Evolutionary conservation across 306 rosid genomes (phyloP), one percentile per base, ranked within the genome.

Genomic region (Ceratonia siliqua): DNA sequence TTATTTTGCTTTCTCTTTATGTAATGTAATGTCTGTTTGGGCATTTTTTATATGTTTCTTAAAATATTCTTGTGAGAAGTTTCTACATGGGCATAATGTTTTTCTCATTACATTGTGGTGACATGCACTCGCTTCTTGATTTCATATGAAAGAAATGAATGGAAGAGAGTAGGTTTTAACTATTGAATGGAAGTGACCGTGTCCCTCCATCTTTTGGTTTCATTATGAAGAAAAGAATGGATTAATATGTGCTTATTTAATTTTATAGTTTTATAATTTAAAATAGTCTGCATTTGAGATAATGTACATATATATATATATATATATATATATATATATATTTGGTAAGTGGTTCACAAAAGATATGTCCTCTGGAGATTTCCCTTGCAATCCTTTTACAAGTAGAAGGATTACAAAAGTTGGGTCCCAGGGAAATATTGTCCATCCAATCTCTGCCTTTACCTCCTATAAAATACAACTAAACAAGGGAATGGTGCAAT

Each of bases 51-150:
- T 22, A 9, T 22, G 2, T 56, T 56, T 18, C 17, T 13, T 25
- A 12, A 25, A 28, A 25, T 55, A 55, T 56, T 25, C 62, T 27
- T 5, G 3, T 5, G 18, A 4, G 57, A 18, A 50, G 13, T 22
- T 54, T 54, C 12, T 50, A 17, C 0, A n/a, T 18, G 56, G 3
- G 27, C 17, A 9, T 2, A 5, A 17, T 17, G 25, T 1, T 22
- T 22, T 22, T 11, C 22, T 7, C n/a, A 0, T 25, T 7, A 2
- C 35, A 54, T 8, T 52, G 57, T 54, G 61, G 61, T 54, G 33
- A 21, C 33, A 45, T 64, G 53, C 41, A 11, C 36, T 18, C 50
- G 62, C 64, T 46, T 39, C 13, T 43, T 78, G 72, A 55, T 17
- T 63, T 54, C 64, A 38, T 30, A 55, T 36, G 38, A 59, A 49